Evolutionary conservation across 2,329 filamentous ascomycete species (phyloP), one percentile per base, ranked within the genome.

Genomic region (Herpotrichia juniperi): DNA sequence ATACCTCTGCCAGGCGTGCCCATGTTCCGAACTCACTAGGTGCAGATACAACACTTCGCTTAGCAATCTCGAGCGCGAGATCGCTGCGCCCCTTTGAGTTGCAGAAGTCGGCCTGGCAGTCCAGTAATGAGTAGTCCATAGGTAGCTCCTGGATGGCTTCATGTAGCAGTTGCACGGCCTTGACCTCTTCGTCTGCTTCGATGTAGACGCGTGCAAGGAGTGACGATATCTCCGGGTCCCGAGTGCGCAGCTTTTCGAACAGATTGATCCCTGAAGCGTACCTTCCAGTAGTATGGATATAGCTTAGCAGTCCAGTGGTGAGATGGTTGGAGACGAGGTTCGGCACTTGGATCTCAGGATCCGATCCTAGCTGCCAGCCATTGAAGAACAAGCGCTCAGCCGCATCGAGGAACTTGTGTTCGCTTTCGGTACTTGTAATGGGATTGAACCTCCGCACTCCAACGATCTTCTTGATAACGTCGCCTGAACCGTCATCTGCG

Each of bases 401-500:
- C 17, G 94, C 91, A 67, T 96, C 90, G 35, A 99, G 80, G 72
- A 99, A 99, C 59, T 91, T 91, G 71, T 99, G 94, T 75, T 99
- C 94, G 54, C 91, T 92, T 74, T 99, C 94, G n/a, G 94, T 97
- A 74, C 90, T 97, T 42, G 92, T 97, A 55, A 99, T 91, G 1
- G 94, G 94, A 70, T 99, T 99, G 82, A 99, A 97, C 57, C 94
- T 86, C 63, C 94, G 85, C 45, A 97, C 92, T n/a, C 93, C 94
- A 71, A 97, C 90, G 54, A 99, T 97, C 78, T 94, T 96, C 74
- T 94, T 90, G 71, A 97, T 96, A 1, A 90, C 90, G 66, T 97
- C 93, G 48, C 93, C 93, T 49, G 90, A 94, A 39, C 93, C 93
- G 73, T 97, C 90, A 71, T 99, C 93, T 44, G 94, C 94, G 71